phyloP scores from a whole-genome alignment of 2,329 filamentous ascomycete species.

The Aphanoascus verrucosus region DNA sequence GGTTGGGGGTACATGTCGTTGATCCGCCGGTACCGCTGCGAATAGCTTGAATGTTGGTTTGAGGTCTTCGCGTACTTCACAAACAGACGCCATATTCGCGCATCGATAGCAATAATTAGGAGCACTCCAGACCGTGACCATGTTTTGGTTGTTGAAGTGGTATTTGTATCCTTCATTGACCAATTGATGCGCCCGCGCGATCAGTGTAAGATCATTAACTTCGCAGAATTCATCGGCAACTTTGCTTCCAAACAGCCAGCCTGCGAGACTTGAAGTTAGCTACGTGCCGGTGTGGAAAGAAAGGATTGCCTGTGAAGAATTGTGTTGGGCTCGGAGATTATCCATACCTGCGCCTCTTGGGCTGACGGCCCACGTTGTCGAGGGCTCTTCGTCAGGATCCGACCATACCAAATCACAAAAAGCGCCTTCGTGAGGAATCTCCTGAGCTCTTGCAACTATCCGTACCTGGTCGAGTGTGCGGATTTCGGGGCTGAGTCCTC shows the following conservation, averaged over 20 bases:
- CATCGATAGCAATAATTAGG: conserved; percentile 98
- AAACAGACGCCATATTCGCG: conserved; percentile 78
- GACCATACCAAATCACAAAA: conserved; percentile 99
- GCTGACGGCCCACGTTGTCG: conserved; percentile 67
- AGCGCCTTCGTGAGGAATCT: conserved; percentile 94
- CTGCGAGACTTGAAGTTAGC: conserved; percentile 5
- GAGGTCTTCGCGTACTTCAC: conserved; percentile 76
- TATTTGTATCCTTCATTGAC: conserved; percentile 99
- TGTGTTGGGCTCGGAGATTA: conserved; percentile 25
- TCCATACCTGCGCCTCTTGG: conserved; percentile 67
- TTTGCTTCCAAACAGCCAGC: conserved; percentile 17
- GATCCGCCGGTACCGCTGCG: conserved; percentile 38
- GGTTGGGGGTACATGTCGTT: conserved; percentile 36
- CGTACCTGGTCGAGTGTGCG: conserved; percentile 93
- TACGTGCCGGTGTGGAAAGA: not conserved
- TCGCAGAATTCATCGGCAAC: conserved; percentile 82
- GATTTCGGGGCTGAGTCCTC: conserved; percentile 89
- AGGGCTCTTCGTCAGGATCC: conserved; percentile 93
- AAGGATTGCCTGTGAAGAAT: not conserved
- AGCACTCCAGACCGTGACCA: conserved; percentile 84
- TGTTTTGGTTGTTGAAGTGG: conserved; percentile 86
- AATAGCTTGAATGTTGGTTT: conserved; percentile 69
- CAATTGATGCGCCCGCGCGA: conserved; percentile 91
- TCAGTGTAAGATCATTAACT: conserved; percentile 92
- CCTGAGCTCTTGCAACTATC: conserved; percentile 89